Conservation (phyloP, 164 flowering plant genomes). For the Cinnamomum micranthum region DNA sequence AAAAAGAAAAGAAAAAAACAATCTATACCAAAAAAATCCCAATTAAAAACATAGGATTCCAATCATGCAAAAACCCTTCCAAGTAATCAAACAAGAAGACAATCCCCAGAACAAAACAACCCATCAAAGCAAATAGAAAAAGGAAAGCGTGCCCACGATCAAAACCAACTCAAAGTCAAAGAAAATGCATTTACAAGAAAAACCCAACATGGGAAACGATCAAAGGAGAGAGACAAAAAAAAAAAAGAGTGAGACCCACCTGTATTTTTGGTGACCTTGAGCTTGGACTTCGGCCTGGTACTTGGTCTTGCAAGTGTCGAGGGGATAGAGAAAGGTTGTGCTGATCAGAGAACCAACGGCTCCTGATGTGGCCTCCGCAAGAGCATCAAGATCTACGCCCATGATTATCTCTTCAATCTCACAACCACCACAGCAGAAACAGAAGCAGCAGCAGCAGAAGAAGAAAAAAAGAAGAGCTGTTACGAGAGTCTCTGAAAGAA, state of each 20-base stretch:
- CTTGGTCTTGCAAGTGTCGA: conserved; percentile 55
- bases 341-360: conserved; percentile 50
- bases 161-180: background rate
- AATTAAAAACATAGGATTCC: background rate
- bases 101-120: background rate
- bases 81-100: conserved; percentile 2
- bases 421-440: too few relatives aligned
- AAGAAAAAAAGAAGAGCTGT: background rate
- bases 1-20: too few relatives aligned
- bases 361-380: conserved; percentile 52
- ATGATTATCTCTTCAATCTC: conserved; percentile 1
- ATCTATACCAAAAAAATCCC: background rate
- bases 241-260: conserved; percentile 17
- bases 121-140: background rate
- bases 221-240: background rate
- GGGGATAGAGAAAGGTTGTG: conserved; percentile 48
- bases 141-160: background rate
- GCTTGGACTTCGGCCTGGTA: conserved; percentile 50
- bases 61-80: background rate
- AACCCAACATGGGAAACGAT: background rate
- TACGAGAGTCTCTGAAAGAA: background rate
- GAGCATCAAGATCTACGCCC: conserved; percentile 37
- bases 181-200: background rate
- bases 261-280: conserved; percentile 35
- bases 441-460: background rate